phyloP scores from a whole-genome alignment of 1,284 basidiomycete species.

The Phlebopus sp. region DNA sequence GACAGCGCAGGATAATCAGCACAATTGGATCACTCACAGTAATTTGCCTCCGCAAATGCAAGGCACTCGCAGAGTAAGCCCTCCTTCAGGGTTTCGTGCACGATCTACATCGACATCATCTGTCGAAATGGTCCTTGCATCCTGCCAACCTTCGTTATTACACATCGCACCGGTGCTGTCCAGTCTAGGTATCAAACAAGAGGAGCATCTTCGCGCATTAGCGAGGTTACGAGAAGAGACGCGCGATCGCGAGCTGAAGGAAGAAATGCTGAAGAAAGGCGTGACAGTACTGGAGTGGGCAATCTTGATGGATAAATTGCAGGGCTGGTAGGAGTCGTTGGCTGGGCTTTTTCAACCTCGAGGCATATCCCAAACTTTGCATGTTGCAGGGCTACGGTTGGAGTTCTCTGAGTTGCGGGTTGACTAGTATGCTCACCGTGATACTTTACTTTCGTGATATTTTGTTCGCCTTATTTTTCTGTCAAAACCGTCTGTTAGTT shows the following conservation, averaged over 20 bases:
- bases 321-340: conserved; percentile 21
- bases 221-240: conserved; percentile 59
- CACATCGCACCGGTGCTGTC: conserved; percentile 57
- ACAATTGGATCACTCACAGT: conserved; percentile 17
- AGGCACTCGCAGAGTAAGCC: conserved; percentile 13
- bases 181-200: conserved; percentile 52
- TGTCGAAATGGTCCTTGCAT: conserved; percentile 49
- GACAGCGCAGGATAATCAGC: conserved; percentile 9
- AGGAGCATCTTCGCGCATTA: conserved; percentile 61
- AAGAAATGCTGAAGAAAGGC: conserved; percentile 60
- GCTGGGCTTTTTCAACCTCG: no score
- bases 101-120: conserved; percentile 35
- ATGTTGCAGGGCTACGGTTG: no score
- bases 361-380: no score
- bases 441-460: no score
- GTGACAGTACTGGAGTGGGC: conserved; percentile 74
- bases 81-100: conserved; percentile 14
- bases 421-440: no score
- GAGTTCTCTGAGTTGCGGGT: no score
- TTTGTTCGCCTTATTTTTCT: no score
- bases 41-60: conserved; percentile 21
- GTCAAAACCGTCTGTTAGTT: no score
- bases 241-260: conserved; percentile 61
- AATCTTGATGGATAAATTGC: conserved; percentile 59
- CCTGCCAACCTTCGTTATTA: conserved; percentile 56